phyloP scores from a whole-genome alignment of 768 basidiomycete genomes.

The Ramaria rubella region DNA sequence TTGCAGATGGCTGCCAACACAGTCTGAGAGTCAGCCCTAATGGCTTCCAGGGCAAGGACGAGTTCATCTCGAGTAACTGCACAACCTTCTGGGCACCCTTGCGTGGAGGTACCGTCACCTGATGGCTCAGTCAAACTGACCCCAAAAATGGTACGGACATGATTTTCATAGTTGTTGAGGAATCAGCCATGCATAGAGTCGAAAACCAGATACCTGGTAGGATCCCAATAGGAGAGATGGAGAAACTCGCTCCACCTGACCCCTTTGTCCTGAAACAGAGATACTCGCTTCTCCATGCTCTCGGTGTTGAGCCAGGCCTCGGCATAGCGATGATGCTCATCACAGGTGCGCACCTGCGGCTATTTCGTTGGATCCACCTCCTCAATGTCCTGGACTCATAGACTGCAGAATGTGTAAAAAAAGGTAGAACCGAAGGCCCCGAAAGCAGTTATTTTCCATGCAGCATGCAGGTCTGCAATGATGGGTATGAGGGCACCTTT shows the following conservation, averaged over 20 bases:
- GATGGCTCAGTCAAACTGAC: background rate
- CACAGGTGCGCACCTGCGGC: background rate
- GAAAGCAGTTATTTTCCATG: background rate
- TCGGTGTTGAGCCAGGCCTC: constrained; percentile 2
- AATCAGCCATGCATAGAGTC: constrained; percentile 21
- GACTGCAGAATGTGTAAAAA: background rate
- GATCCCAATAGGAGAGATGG: constrained; percentile 21
- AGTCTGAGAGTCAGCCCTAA: background rate
- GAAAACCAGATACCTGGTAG: constrained; percentile 14
- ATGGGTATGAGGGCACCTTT: constrained; percentile 15
- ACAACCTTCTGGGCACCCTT: background rate
- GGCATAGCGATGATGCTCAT: background rate
- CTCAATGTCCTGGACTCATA: background rate
- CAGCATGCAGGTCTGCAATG: constrained; percentile 24
- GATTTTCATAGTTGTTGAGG: background rate
- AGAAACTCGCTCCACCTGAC: constrained; percentile 17
- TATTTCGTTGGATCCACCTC: background rate
- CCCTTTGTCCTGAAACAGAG: constrained; percentile 8
- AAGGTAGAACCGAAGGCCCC: background rate
- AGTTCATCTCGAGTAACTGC: background rate
- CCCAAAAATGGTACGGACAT: background rate
- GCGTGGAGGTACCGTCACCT: background rate
- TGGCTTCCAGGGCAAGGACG: background rate
- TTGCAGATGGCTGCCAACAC: background rate
- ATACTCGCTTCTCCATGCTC: background rate